Evolutionary conservation across 495 filamentous ascomycete species (phyloP), one percentile per base, ranked within the genome.

Genomic region (Xylaria sp.): DNA sequence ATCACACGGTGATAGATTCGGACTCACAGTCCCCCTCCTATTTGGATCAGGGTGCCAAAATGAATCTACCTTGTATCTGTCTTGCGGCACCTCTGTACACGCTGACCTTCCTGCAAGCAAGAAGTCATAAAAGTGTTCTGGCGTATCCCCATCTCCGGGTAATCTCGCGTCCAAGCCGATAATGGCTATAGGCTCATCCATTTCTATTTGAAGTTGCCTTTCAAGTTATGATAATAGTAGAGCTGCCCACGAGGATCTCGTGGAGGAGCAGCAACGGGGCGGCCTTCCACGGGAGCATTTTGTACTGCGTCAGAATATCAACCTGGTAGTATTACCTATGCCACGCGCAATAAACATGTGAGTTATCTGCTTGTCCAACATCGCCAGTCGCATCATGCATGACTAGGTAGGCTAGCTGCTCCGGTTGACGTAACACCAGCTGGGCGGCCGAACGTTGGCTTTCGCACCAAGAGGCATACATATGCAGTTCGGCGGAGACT

Each of bases 121-220:
- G 35, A 85, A 70, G 19, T 86, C 77, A 82, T 85, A 88, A 33
- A 88, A 80, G 15, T 80, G 74, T 46, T 84, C 82, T 8, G 81
- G 74, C n/a, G 75, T 82, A 31, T 77, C 78, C 7, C 83, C 83
- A 50, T 85, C 80, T 24, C 79, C 77, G 0, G 85, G 80, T 64
- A 84, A 80, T 17, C 76, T 72, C 17, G 76, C 80, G 50, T 81
- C 79, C 55, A 84, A 50, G 6, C 85, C 85, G 35, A 86, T 75
- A 58, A 86, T 75, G n/a, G 85, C 85, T 65, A 86, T 80, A 40
- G 69, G 69, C 61, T 71, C 69, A 21, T 71, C 69, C 69, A 71
- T 71, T 12, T 68, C 19, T 19, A 19, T 24, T 3, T 15, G 62
- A 52, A 0, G 8, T 14, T 17, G 40, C 26, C 61, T 9, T 19